These are phyloP conservation scores for Coprinellus micaceus DNA, from an alignment of 768 basidiomycete genomes.

Conservation along the genomic window DNA sequence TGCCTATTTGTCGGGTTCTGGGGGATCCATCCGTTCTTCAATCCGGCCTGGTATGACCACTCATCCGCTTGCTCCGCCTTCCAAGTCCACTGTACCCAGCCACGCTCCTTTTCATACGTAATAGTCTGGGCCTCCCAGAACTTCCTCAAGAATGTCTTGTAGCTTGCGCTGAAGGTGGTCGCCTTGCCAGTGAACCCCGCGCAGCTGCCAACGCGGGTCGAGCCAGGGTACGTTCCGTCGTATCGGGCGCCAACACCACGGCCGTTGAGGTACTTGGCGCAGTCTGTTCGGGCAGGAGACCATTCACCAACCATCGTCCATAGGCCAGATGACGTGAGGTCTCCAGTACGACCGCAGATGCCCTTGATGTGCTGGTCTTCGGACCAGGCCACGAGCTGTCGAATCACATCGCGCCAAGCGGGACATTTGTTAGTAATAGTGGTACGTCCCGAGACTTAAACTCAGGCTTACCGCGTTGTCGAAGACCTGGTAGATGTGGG, in stretches of 20 bases:
- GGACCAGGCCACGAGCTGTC: slow-evolving; percentile 38
- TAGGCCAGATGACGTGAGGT: slow-evolving; percentile 52
- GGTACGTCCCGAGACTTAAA: no score
- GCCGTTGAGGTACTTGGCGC: slow-evolving; percentile 81
- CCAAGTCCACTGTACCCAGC: slow-evolving; percentile 84
- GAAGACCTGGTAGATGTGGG: slow-evolving; percentile 77
- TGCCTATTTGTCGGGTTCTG: slow-evolving; percentile 38
- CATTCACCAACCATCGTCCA: slow-evolving; percentile 89
- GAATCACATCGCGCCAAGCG: not conserved
- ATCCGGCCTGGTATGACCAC: slow-evolving; percentile 84
- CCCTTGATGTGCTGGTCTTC: slow-evolving; percentile 51
- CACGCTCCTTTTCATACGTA: slow-evolving; percentile 60
- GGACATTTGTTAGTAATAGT: no score
- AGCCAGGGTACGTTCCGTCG: slow-evolving; percentile 61
- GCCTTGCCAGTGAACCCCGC: slow-evolving; percentile 63
- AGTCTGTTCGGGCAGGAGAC: slow-evolving; percentile 72
- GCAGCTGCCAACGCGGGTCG: slow-evolving; percentile 67
- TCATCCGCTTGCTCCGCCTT: slow-evolving; percentile 81
- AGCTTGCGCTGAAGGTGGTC: slow-evolving; percentile 64
- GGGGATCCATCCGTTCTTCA: slow-evolving; percentile 84
- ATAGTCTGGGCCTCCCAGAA: slow-evolving; percentile 83
- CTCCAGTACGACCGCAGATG: slow-evolving; percentile 46
- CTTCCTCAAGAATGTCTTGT: slow-evolving; percentile 76
- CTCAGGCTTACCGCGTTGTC: slow-evolving; percentile 48
- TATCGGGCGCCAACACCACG: slow-evolving; percentile 65